Percentiles rank a stretch among this genome's conserved stretches.
Conservation (phyloP, 345 rosid genomes). For the Nasturtium officinale region DNA sequence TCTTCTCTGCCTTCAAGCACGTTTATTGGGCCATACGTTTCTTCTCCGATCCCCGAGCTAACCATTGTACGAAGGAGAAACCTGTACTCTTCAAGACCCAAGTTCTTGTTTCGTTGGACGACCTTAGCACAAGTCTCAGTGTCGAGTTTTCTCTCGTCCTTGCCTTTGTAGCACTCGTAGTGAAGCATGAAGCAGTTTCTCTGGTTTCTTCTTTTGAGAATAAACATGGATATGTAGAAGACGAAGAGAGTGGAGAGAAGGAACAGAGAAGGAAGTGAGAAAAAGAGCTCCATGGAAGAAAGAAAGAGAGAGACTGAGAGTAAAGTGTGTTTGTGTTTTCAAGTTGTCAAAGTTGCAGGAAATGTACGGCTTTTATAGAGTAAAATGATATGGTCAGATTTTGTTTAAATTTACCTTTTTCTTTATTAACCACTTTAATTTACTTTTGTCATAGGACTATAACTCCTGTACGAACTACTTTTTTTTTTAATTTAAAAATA, state of each 20-base stretch:
- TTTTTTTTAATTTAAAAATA: neutral
- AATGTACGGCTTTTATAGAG: conserved; percentile 44
- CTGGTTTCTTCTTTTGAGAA: conserved; percentile 38
- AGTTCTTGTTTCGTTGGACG: conserved; percentile 56
- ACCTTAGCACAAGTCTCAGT: conserved; percentile 51
- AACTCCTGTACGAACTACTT: conserved; percentile 35
- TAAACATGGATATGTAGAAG: conserved; percentile 27
- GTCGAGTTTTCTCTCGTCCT: conserved; percentile 55
- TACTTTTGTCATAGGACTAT: conserved; percentile 23
- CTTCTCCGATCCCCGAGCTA: conserved; percentile 73
- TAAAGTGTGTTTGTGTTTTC: conserved; percentile 27
- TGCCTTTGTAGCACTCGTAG: conserved; percentile 66
- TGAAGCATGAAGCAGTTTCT: conserved; percentile 64
- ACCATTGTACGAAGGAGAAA: conserved; percentile 64
- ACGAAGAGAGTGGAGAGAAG: conserved; percentile 32
- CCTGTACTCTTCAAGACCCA: conserved; percentile 63
- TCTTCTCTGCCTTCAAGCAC: conserved; percentile 60
- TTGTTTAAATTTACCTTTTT: conserved; percentile 10
- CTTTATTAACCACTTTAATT: neutral
- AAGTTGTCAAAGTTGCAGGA: conserved; percentile 24
- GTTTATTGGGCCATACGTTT: conserved; percentile 62
- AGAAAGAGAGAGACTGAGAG: neutral
- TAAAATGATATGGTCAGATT: conserved; percentile 25
- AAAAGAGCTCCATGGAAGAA: conserved; percentile 38
- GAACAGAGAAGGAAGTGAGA: conserved; percentile 29